A percentile compares a stretch with the other conserved stretches of the same genome.
These are phyloP conservation scores for Ogataea hybrid DNA, from an alignment of 1,139 yeast species.

Conservation along the genomic window DNA sequence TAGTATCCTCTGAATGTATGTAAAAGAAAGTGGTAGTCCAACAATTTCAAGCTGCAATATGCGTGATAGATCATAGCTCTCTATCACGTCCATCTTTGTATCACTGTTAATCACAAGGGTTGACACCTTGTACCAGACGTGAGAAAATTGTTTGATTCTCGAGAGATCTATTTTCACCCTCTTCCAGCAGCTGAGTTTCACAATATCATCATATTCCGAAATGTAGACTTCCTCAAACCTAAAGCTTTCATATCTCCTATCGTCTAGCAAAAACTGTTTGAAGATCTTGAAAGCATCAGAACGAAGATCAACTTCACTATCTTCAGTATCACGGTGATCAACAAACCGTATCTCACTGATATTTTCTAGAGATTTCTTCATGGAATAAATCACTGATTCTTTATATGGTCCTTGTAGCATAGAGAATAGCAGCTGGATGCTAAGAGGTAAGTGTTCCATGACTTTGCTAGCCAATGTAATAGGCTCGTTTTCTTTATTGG, in stretches of 20 bases:
- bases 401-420: neutral
- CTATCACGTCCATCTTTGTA: no score
- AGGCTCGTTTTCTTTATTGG: neutral
- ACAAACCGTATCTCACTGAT: neutral
- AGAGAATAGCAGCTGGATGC: slow-evolving; percentile 2
- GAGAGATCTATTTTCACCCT: slow-evolving; percentile 8
- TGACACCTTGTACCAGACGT: neutral
- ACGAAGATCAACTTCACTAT: slow-evolving; percentile 4
- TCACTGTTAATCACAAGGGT: no score
- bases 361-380: neutral
- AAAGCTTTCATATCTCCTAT: neutral
- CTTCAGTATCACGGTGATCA: slow-evolving; percentile 1
- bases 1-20: neutral
- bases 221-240: neutral
- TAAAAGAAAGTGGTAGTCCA: neutral
- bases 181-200: neutral
- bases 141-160: slow-evolving; percentile 1
- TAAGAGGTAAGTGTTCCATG: neutral
- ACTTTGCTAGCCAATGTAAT: neutral
- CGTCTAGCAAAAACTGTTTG: neutral
- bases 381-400: neutral
- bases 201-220: slow-evolving; percentile 1
- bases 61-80: neutral
- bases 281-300: slow-evolving; percentile 3
- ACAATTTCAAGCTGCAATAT: neutral